phyloP scores from a whole-genome alignment of 768 basidiomycete species.

The Rhizopogon roseolus region DNA sequence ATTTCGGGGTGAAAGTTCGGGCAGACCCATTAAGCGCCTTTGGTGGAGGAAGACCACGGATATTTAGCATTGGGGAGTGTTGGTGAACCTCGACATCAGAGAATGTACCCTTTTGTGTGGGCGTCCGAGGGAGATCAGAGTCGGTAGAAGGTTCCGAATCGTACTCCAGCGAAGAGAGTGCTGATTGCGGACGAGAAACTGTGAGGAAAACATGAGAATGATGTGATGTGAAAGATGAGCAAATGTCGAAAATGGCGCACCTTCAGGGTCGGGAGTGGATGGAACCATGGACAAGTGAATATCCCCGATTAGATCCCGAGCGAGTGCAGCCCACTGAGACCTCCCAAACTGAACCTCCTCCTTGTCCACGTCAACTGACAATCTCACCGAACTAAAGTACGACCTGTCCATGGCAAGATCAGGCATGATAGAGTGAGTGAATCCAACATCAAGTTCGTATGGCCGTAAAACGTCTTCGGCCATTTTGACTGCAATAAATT shows the following conservation, averaged over 20 bases:
- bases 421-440: slow-evolving; percentile 20
- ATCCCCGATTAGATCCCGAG: slow-evolving; percentile 36
- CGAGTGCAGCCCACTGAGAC: slow-evolving; percentile 38
- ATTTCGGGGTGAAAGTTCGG: slow-evolving; percentile 39
- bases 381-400: neutral
- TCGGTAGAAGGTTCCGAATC: slow-evolving; percentile 5
- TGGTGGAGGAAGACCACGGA: neutral
- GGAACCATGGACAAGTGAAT: neutral
- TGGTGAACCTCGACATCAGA: slow-evolving; percentile 2
- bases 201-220: neutral
- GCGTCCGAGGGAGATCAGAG: slow-evolving; percentile 5
- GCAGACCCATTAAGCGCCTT: slow-evolving; percentile 36
- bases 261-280: neutral
- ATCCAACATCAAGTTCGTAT: slow-evolving; percentile 42
- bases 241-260: neutral
- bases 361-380: slow-evolving; percentile 24
- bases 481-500: slow-evolving; percentile 34
- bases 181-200: slow-evolving; percentile 2
- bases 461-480: slow-evolving; percentile 31
- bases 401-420: slow-evolving; percentile 5
- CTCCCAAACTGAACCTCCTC: slow-evolving; percentile 28
- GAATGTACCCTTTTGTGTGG: slow-evolving; percentile 1
- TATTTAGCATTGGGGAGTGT: neutral
- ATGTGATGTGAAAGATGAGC: neutral
- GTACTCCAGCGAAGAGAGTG: slow-evolving; percentile 4